Base-by-base conservation (phyloP, 2,329 filamentous ascomycete genomes). In the Calonectria naviculata region DNA sequence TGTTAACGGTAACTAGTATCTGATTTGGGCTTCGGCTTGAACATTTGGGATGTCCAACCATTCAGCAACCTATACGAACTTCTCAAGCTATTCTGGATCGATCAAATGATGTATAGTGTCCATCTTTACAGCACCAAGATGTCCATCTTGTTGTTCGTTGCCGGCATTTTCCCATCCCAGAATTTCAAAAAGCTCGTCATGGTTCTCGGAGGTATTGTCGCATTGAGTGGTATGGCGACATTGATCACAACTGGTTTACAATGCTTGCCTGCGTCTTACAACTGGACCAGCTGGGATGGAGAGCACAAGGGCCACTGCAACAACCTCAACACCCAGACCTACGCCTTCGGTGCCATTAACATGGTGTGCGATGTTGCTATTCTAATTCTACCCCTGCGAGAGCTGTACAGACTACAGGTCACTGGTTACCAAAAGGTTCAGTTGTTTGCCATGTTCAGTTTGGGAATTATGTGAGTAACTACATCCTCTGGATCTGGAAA, bases 101-200 rank as follows among this genome's bases (percentile, higher is more conserved):
- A 75, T 29, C 74, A 76, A 47, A 75, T 75, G 21, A 63, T 75
- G 70, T 75, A 75, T 38, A 76, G 74, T 26, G 36, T 76, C 19
- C 74, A 76, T 5, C 65, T 75, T 19, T 75, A 75, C 66, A 76
- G 70, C 29, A 75, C 74, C 1, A 75, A 75, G 54, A 49, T 75
- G 15, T 75, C 74, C 0, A 73, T 75, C 5, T 72, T 75, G 2
- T 74, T 71, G 34, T 75, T 75, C 19, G 70, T 75, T 1, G 47
- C 60, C 0, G 28, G 70, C 0, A 75, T 75, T 21, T 75, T 75
- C 2, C 67, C 72, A 10, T 58, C 52, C 5, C 31, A 24, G 17
- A 24, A 24, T 19, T 58, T 58, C 52, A 58, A 58, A 28, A 58
- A 28, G 31, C 31, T 58, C 7, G 52, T 58, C 13, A 19, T 58